Conservation (phyloP, 2,329 filamentous ascomycete genomes). For the Diaporthe citriasiana region DNA sequence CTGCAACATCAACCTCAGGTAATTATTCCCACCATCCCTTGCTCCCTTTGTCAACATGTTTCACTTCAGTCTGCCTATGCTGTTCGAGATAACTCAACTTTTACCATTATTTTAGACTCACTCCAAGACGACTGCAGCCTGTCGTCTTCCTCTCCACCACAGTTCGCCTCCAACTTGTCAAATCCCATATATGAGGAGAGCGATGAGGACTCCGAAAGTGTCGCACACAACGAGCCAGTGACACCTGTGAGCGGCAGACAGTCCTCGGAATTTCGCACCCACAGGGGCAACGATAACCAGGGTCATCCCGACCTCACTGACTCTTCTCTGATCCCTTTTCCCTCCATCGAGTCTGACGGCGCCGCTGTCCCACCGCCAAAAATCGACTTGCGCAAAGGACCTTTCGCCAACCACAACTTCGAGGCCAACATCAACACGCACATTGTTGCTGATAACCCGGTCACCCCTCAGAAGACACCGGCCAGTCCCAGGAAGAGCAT, state of each 20-base stretch:
- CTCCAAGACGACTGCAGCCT: slow-evolving; percentile 46
- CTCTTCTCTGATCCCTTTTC: slow-evolving; percentile 45
- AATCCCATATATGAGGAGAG: slow-evolving; percentile 69
- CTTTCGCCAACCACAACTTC: slow-evolving; percentile 35
- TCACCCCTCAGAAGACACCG: slow-evolving; percentile 10
- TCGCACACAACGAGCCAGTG: slow-evolving; percentile 71
- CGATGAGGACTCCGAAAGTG: slow-evolving; percentile 70
- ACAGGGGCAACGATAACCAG: slow-evolving; percentile 56
- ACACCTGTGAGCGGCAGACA: slow-evolving; percentile 72
- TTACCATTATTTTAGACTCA: slow-evolving; percentile 38
- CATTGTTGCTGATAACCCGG: slow-evolving; percentile 15
- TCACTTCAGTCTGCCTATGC: slow-evolving; percentile 12
- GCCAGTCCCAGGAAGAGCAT: slow-evolving; percentile 15
- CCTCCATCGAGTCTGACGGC: slow-evolving; percentile 37
- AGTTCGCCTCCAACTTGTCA: slow-evolving; percentile 64
- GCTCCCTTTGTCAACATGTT: slow-evolving; percentile 1
- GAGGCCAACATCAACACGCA: slow-evolving; percentile 20
- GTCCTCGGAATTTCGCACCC: slow-evolving; percentile 67
- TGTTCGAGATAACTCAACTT: slow-evolving; percentile 41
- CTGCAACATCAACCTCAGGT: slow-evolving; percentile 24
- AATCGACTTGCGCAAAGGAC: slow-evolving; percentile 29
- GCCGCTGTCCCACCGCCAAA: slow-evolving; percentile 23
- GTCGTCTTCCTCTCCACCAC: slow-evolving; percentile 60
- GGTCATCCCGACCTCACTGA: slow-evolving; percentile 48
- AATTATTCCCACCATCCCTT: slow-evolving; percentile 41